These are phyloP conservation scores for Stellera chamaejasme DNA, from an alignment of 345 rosid genomes.

Conservation along the genomic window DNA sequence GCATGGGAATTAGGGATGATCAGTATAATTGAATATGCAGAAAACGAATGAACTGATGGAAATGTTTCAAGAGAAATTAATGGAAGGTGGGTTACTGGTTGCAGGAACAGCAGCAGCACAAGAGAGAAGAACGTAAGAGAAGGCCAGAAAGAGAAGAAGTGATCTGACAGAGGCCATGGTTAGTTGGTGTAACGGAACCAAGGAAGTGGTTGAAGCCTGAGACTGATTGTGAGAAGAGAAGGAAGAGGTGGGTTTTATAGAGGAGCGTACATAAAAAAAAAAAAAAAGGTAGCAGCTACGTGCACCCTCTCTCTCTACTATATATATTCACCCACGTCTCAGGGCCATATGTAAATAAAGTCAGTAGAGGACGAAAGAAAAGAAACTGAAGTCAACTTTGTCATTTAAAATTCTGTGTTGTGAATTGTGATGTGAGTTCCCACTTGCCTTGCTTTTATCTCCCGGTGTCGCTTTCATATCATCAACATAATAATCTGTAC, in stretches of 20 bases:
- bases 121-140: constrained; percentile 23
- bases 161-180: constrained; percentile 18
- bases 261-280: constrained; percentile 6
- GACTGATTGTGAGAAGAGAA: constrained; percentile 1
- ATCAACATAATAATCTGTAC: constrained; percentile 10
- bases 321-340: too few relatives aligned
- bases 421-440: constrained; percentile 20
- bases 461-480: constrained; percentile 18
- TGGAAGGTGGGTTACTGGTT: constrained; percentile 19
- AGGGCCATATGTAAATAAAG: too few relatives aligned
- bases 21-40: not conserved
- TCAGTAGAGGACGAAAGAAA: not conserved
- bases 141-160: constrained; percentile 22
- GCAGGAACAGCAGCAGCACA: constrained; percentile 24
- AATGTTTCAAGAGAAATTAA: not conserved
- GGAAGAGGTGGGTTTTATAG: constrained; percentile 12
- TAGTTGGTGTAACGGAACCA: not conserved
- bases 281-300: not conserved
- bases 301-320: too few relatives aligned
- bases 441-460: constrained; percentile 25
- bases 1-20: too few relatives aligned
- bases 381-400: constrained; percentile 27
- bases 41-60: not conserved
- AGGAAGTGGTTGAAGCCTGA: constrained; percentile 1
- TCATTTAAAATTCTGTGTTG: constrained; percentile 1